Conservation (phyloP, 208 protist genomes). For the Acanthamoeba lenticulata region DNA sequence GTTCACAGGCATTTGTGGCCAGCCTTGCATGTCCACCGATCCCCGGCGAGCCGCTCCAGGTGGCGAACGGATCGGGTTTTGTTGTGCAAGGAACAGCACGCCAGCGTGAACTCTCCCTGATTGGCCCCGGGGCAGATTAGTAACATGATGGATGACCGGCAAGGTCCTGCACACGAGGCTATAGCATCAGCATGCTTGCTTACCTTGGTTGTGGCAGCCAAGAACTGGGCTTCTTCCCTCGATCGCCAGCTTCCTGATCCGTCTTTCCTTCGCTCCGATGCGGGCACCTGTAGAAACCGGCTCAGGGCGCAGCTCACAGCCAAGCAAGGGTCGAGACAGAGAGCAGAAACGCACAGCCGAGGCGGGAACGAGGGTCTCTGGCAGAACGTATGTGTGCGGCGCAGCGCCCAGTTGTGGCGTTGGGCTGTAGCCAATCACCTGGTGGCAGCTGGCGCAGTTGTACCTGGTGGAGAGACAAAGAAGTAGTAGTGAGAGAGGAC, state of each 20-base stretch:
- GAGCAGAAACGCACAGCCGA: not conserved
- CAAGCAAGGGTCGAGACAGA: no score
- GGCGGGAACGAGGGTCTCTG: not conserved
- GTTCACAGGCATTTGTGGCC: not conserved
- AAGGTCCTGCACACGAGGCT: not conserved
- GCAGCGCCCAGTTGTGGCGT: not conserved
- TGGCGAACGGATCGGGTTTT: not conserved
- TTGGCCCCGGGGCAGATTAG: not conserved
- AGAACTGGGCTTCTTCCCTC: not conserved
- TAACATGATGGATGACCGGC: not conserved
- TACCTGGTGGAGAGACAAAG: not conserved
- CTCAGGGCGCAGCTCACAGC: not conserved
- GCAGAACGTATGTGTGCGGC: not conserved
- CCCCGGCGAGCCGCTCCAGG: not conserved
- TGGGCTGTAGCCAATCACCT: not conserved
- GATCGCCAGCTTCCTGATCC: not conserved
- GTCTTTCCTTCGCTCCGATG: not conserved
- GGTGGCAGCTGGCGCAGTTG: not conserved
- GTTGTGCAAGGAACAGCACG: not conserved
- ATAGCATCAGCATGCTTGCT: not conserved
- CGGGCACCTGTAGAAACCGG: not conserved
- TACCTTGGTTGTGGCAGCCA: not conserved
- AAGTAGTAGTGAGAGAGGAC: not conserved
- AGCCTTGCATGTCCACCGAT: not conserved
- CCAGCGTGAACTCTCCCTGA: not conserved